Evolutionary conservation across 768 basidiomycete species (phyloP).

Genomic region (Collybia nuda): DNA sequence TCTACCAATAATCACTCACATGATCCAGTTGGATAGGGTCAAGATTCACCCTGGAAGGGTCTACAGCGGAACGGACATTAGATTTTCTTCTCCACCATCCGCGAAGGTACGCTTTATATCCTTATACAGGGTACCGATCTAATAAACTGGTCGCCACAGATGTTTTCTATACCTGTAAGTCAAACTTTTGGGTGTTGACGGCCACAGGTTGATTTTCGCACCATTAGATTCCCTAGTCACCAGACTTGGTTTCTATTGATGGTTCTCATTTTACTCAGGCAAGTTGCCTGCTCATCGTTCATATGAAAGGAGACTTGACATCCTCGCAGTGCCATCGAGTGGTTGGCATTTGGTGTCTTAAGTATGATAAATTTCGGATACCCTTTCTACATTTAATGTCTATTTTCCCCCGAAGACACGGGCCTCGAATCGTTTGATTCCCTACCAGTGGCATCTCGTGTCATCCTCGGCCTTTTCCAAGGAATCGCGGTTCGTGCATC

Average conservation of each 20-base stretch:
- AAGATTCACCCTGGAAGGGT: conserved; percentile 43
- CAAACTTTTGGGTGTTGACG: not conserved
- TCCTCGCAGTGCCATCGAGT: conserved; percentile 54
- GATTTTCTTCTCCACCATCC: conserved; percentile 81
- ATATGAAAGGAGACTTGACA: not conserved
- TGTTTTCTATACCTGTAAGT: conserved; percentile 64
- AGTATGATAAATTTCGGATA: conserved; percentile 25
- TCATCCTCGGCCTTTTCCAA: conserved; percentile 51
- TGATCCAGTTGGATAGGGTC: conserved; percentile 59
- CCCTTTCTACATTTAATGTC: not conserved
- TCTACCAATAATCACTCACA: not conserved
- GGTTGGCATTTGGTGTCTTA: conserved; percentile 68
- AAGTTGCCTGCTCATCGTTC: conserved; percentile 9
- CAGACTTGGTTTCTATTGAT: conserved; percentile 74
- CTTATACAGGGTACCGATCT: not conserved
- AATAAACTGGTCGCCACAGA: conserved; percentile 21
- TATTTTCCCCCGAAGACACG: conserved; percentile 27
- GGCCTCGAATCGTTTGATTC: conserved; percentile 37
- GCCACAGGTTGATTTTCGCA: not conserved
- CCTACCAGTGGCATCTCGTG: conserved; percentile 34
- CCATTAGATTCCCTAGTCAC: conserved; percentile 59
- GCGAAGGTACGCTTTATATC: conserved; percentile 42
- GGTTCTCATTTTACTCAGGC: conserved; percentile 58
- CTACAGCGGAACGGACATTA: conserved; percentile 51
- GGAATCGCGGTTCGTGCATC: conserved; percentile 53